A percentile compares a stretch with the other conserved stretches of the same genome.
Conservation (phyloP, 164 flowering plant genomes). For the Litsea cubeba region DNA sequence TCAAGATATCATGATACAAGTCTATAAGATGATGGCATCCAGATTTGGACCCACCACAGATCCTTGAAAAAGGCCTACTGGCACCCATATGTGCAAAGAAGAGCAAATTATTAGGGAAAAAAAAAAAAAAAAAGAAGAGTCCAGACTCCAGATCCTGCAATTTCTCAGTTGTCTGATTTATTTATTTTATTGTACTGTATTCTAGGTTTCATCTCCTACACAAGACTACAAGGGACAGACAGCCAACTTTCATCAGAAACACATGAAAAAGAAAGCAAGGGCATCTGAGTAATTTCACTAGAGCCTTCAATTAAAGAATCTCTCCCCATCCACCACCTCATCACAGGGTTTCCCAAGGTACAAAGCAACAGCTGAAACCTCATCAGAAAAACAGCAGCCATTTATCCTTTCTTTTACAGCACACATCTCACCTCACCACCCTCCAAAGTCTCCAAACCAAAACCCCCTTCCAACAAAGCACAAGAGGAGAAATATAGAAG, state of each 20-base stretch:
- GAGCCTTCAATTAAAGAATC: not conserved
- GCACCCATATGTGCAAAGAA: too few relatives aligned
- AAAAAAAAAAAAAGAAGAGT: too few relatives aligned
- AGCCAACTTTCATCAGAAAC: not conserved
- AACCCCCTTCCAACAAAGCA: not conserved
- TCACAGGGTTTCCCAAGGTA: not conserved
- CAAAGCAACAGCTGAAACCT: not conserved
- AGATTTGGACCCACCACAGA: too few relatives aligned
- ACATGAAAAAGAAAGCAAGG: not conserved
- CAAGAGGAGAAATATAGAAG: not conserved
- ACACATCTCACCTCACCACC: not conserved
- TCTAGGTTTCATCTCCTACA: too few relatives aligned
- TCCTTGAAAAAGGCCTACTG: too few relatives aligned
- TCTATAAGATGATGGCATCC: too few relatives aligned
- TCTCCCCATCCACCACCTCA: not conserved
- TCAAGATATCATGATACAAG: too few relatives aligned
- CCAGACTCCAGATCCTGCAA: too few relatives aligned
- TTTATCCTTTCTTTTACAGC: not conserved
- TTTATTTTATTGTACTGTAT: too few relatives aligned
- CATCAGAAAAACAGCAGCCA: not conserved
- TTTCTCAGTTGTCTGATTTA: too few relatives aligned
- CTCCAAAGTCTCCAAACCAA: not conserved
- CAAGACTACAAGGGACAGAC: too few relatives aligned
- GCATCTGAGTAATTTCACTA: not conserved
- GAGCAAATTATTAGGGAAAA: too few relatives aligned